Conservation (phyloP, 73 alveolate genomes). For the Paraurostyla sp. region DNA sequence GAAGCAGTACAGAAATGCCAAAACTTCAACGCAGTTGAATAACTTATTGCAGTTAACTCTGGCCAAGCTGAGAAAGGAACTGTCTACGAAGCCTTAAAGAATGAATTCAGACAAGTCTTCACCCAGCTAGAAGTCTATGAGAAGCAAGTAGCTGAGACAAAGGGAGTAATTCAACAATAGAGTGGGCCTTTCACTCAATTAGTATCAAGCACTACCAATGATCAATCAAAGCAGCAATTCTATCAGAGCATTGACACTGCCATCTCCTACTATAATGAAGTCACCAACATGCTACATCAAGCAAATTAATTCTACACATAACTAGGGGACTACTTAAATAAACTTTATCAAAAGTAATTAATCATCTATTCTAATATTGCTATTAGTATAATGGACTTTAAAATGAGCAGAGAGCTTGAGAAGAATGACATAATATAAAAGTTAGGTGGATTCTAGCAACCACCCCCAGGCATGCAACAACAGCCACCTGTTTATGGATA, state of each 20-base stretch:
- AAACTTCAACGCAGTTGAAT: conserved; percentile 46
- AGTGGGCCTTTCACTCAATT: conserved; percentile 17
- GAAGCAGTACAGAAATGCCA: conserved; percentile 51
- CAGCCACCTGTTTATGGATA: conserved; percentile 23
- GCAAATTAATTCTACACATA: conserved; percentile 58
- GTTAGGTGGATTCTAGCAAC: conserved; percentile 35
- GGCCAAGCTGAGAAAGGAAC: conserved; percentile 17
- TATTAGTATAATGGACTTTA: conserved; percentile 51
- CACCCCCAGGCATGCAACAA: conserved; percentile 25
- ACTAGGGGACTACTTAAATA: conserved; percentile 50
- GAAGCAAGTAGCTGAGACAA: conserved; percentile 7
- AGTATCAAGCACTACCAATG: background rate
- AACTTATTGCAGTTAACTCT: conserved; percentile 46
- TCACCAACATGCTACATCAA: conserved; percentile 50
- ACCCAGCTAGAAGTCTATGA: background rate
- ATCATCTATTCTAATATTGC: too few species aligned
- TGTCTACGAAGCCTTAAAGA: conserved; percentile 16
- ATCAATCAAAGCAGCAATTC: conserved; percentile 39
- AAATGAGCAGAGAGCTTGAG: conserved; percentile 63
- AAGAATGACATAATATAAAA: conserved; percentile 40
- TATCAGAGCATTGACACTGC: conserved; percentile 35
- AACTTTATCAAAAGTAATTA: conserved; percentile 55
- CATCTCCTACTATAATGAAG: conserved; percentile 13
- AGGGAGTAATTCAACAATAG: background rate
- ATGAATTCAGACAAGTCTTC: conserved; percentile 12